phyloP scores from a whole-genome alignment of 2,329 filamentous ascomycete species.

The Nectriaceae sp. region DNA sequence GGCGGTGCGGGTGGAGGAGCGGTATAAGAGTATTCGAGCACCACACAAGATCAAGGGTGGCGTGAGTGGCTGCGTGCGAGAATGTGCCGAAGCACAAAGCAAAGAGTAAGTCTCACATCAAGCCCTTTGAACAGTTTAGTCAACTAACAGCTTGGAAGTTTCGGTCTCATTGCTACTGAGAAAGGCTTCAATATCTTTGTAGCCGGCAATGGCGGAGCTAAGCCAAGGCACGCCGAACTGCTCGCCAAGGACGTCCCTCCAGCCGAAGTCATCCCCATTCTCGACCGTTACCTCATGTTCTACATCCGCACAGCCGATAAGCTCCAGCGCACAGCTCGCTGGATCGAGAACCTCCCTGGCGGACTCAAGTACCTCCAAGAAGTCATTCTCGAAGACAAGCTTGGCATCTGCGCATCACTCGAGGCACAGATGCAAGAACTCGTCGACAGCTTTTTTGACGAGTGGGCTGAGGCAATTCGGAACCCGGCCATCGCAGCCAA shows the following conservation, averaged over 20 bases:
- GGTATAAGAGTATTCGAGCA: conserved; percentile 87
- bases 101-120: conserved; percentile 66
- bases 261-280: conserved; percentile 77
- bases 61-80: conserved; percentile 87
- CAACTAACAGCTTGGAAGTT: conserved; percentile 48
- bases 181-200: conserved; percentile 95
- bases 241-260: conserved; percentile 85
- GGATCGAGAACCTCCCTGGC: conserved; percentile 82
- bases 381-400: conserved; percentile 81
- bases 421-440: conserved; percentile 88
- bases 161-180: conserved; percentile 87
- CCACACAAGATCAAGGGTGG: conserved; percentile 93
- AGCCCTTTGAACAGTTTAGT: neutral
- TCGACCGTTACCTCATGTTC: conserved; percentile 89
- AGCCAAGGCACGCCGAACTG: conserved; percentile 78
- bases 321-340: conserved; percentile 83
- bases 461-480: conserved; percentile 83
- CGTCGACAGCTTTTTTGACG: conserved; percentile 83
- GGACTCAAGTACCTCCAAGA: conserved; percentile 81
- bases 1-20: conserved; percentile 83
- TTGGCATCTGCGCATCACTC: conserved; percentile 81
- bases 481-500: conserved; percentile 66
- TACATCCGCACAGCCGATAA: conserved; percentile 93
- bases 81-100: conserved; percentile 89
- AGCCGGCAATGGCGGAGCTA: conserved; percentile 85